Evolutionary conservation across 208 protist genomes (phyloP).

Genomic region (Leishmania major): DNA sequence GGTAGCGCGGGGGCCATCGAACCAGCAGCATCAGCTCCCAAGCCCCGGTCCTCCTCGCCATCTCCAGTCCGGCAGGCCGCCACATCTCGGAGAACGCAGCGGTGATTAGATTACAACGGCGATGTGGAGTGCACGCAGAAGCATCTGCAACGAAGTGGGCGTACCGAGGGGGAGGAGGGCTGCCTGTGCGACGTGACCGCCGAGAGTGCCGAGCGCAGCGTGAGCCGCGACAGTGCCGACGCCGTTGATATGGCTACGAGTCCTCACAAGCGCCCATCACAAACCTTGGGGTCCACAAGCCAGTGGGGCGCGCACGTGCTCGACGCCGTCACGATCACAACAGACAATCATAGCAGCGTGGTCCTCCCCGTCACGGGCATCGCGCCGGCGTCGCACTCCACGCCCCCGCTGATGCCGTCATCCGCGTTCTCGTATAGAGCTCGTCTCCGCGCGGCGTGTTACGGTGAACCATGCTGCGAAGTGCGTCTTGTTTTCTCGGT

Average conservation of each 20-base stretch:
- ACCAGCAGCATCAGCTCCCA: not conserved
- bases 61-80: too few relatives aligned
- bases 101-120: not conserved
- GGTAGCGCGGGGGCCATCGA: not conserved
- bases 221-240: not conserved
- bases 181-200: not conserved
- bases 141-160: not conserved
- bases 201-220: not conserved
- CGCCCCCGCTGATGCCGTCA: not conserved
- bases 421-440: too few relatives aligned
- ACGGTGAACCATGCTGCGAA: not conserved
- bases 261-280: not conserved
- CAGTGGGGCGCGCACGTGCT: conserved; percentile 7
- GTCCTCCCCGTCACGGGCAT: not conserved
- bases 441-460: not conserved
- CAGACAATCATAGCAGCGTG: not conserved
- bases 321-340: not conserved
- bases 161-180: not conserved
- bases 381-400: not conserved
- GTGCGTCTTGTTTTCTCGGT: too few relatives aligned
- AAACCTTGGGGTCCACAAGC: not conserved
- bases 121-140: not conserved
- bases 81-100: not conserved
- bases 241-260: not conserved
- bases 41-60: not conserved